Conservation (phyloP, 2,329 filamentous ascomycete species). For the Capronia coronata region DNA sequence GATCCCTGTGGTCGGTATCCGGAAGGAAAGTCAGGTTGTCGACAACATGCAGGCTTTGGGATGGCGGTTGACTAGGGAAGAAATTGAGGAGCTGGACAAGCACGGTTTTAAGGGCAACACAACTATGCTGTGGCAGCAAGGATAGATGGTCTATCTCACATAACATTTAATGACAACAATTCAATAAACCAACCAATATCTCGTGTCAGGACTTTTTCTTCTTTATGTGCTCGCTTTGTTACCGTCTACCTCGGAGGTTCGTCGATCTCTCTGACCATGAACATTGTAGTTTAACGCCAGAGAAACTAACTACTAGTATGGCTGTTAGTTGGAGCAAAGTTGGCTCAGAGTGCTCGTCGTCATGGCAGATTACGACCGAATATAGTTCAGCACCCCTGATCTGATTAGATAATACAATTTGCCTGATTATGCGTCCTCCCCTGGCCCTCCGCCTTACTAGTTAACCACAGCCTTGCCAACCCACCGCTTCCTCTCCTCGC, state of each 20-base stretch:
- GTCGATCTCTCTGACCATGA: no score
- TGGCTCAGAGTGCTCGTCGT: no score
- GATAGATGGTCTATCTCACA: slow-evolving; percentile 24
- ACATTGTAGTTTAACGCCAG: no score
- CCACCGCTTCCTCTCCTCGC: neutral
- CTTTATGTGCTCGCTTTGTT: no score
- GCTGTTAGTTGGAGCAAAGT: no score
- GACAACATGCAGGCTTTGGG: slow-evolving; percentile 38
- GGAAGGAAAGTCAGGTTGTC: slow-evolving; percentile 38
- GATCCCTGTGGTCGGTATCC: slow-evolving; percentile 39
- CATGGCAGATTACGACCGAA: no score
- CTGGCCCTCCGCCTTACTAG: neutral
- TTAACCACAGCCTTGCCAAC: neutral
- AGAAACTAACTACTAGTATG: no score
- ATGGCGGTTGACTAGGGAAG: slow-evolving; percentile 39
- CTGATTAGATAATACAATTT: slow-evolving; percentile 9
- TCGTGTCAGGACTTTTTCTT: no score
- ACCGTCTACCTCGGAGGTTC: no score
- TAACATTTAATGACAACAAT: no score
- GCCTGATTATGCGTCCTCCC: slow-evolving; percentile 1
- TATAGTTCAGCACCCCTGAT: no score
- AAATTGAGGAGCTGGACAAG: slow-evolving; percentile 39
- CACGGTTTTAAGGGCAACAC: slow-evolving; percentile 39
- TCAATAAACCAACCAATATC: no score
- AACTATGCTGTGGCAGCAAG: slow-evolving; percentile 41